Evolutionary conservation across 768 basidiomycete species (phyloP), one percentile per base, ranked within the genome.

Genomic region (Suillus subluteus): DNA sequence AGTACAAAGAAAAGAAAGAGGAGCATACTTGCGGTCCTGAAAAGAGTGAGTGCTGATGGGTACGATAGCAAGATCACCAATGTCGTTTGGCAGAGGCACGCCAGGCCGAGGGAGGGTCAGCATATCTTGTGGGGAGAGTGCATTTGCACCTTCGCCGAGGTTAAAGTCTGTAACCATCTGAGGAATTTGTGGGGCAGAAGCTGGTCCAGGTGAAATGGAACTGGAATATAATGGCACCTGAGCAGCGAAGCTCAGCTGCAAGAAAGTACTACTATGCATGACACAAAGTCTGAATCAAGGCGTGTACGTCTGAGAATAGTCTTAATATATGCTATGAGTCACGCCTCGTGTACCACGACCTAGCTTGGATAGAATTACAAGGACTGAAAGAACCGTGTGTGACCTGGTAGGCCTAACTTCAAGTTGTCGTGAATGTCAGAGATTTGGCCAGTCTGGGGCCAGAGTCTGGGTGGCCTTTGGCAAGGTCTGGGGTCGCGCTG

Each of bases 61-160:
- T 23, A 92, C 81, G 66, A 94, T 74, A 30, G 88, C 86, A 70
- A 96, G 77, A 77, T 91, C 88, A 30, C 91, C 93, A 0, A 79
- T 82, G 18, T 81, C 76, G 72, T 93, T 95, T 21, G 91, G 84
- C n/a, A 87, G 79, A 7, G 89, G 91, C 15, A 72, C 73, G 2
- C 88, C 87, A 6, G 94, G 90, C 63, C 94, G 83, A 13, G 85
- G 86, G 50, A 95, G 82, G 73, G 86, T 75, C 61, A 94, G 83
- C 74, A 95, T 79, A 72, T 92, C 85, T 75, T 86, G 83, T 0
- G 93, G 94, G 6, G 89, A 83, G 77, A 95, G 88, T 52, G 88
- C 78, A 70, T 87, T 84, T 21, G 18, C 11, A 13, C 41, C 12
- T 18, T 61, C 41, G 26, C 12, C 43, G 15, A 61, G 41, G 40